Percentiles rank a stretch among this genome's conserved stretches.
These are phyloP conservation scores for Penicillium chermesinum DNA, from an alignment of 495 filamentous ascomycete species.

Conservation along the genomic window DNA sequence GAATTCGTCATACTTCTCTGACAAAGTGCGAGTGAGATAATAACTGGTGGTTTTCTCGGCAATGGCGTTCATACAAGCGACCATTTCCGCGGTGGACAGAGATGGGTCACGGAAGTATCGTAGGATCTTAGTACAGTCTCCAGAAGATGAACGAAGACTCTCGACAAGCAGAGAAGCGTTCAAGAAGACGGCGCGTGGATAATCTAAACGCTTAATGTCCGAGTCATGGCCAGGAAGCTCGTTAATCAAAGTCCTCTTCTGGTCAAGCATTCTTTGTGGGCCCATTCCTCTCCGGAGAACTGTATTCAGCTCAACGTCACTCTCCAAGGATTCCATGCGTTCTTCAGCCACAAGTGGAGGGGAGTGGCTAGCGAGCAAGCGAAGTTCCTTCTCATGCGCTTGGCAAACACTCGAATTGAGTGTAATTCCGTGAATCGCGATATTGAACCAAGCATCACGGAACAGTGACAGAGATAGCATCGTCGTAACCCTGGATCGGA, in stretches of 20 bases:
- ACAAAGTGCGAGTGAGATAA: constrained; percentile 68
- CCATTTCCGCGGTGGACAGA: constrained; percentile 71
- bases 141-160: constrained; percentile 71
- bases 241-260: constrained; percentile 68
- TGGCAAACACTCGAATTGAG: constrained; percentile 61
- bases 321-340: constrained; percentile 81
- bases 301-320: constrained; percentile 91
- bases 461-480: constrained; percentile 62
- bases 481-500: constrained; percentile 45
- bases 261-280: constrained; percentile 67
- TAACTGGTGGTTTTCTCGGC: constrained; percentile 64
- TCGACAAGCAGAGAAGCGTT: constrained; percentile 83
- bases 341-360: constrained; percentile 79
- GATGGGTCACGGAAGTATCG: constrained; percentile 89
- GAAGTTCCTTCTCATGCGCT: constrained; percentile 64
- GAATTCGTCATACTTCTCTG: constrained; percentile 65
- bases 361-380: constrained; percentile 77
- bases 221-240: constrained; percentile 68
- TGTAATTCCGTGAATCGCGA: constrained; percentile 88
- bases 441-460: constrained; percentile 95
- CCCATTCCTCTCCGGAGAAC: constrained; percentile 78
- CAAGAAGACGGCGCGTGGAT: constrained; percentile 85
- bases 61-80: constrained; percentile 80
- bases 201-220: constrained; percentile 73
- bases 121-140: constrained; percentile 81